Evolutionary conservation across 257 asterid species (phyloP).

Genomic region (Henckelia pumila): DNA sequence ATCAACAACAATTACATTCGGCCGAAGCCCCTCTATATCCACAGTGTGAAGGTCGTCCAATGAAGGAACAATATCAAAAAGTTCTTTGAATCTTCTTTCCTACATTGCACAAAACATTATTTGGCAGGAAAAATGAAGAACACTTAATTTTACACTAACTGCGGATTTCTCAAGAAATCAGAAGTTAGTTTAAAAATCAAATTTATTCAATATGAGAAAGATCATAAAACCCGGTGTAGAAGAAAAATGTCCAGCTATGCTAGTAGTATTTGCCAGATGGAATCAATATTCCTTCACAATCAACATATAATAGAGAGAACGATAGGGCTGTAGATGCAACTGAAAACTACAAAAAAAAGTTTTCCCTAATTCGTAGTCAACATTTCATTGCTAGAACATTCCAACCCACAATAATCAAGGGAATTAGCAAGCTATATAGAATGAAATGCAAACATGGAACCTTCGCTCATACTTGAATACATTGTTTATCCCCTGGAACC

Average conservation of each 20-base stretch:
- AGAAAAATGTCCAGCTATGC: neutral
- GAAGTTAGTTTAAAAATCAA: slow-evolving; percentile 1
- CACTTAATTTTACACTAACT: neutral
- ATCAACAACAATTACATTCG: slow-evolving; percentile 80
- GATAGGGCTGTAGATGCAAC: neutral
- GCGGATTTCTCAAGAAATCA: slow-evolving; percentile 17
- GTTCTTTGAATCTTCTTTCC: slow-evolving; percentile 97
- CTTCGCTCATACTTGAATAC: too few species aligned
- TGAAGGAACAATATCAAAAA: slow-evolving; percentile 73
- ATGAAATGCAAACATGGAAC: neutral
- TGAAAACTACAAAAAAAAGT: too few species aligned
- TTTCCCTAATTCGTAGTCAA: neutral
- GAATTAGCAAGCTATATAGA: too few species aligned
- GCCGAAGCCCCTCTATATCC: slow-evolving; percentile 78
- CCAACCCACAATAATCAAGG: neutral
- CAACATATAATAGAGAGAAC: neutral
- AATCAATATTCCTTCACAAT: neutral
- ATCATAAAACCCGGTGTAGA: slow-evolving; percentile 4
- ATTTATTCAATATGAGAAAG: neutral
- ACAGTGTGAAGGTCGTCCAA: slow-evolving; percentile 71
- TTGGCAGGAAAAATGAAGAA: slow-evolving; percentile 17
- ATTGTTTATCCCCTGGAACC: too few species aligned
- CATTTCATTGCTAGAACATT: neutral
- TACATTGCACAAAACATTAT: slow-evolving; percentile 39
- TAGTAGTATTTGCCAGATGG: neutral